Evolutionary conservation across 2,329 filamentous ascomycete species (phyloP), one percentile per base, ranked within the genome.

Genomic region (Magnaporthiopsis poae): DNA sequence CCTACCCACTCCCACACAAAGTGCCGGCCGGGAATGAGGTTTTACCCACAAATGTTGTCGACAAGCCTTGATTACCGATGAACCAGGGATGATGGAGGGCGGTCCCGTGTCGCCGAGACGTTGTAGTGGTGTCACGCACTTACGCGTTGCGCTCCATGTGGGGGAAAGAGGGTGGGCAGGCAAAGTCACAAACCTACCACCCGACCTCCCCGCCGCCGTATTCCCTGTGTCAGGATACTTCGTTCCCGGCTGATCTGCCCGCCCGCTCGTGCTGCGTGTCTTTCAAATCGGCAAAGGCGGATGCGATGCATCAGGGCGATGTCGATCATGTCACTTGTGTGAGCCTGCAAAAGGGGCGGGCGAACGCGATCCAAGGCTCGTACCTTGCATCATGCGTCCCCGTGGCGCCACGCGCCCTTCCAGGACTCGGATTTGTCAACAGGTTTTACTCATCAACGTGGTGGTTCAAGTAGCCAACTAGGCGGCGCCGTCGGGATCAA

Each of bases 371-470:
- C 61, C 13, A 15, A 18, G 29, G 36, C 62, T 18, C 62, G 62
- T 64, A 64, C 62, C 62, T 64, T 64, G 62, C 62, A 64, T 64
- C 52, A 64, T 64, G 62, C 62, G 35, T 25, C 62, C 62, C 27
- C n/a, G 36, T 18, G 62, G n/a, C 21, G 3, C 46, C 46, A 56
- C 46, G 46, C 18, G 46, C 18, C 46, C 21, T 25, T 56, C 7
- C 46, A 25, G 46, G 46, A 25, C 46, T 56, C 46, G 46, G 46
- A 56, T 56, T 56, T 56, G 46, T 56, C 46, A 56, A 56, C 21
- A 56, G 21, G 21, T 56, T 56, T 56, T 56, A 5, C 46, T 21
- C 15, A 52, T 15, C 39, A 8, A 18, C 21, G 1, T 8, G 21
- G 9, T 11, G n/a, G 46, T 25, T 56, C 46, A 3, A n/a, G 5